Base-by-base conservation (phyloP, 2,329 filamentous ascomycete species). In the Colletotrichum sp. region DNA sequence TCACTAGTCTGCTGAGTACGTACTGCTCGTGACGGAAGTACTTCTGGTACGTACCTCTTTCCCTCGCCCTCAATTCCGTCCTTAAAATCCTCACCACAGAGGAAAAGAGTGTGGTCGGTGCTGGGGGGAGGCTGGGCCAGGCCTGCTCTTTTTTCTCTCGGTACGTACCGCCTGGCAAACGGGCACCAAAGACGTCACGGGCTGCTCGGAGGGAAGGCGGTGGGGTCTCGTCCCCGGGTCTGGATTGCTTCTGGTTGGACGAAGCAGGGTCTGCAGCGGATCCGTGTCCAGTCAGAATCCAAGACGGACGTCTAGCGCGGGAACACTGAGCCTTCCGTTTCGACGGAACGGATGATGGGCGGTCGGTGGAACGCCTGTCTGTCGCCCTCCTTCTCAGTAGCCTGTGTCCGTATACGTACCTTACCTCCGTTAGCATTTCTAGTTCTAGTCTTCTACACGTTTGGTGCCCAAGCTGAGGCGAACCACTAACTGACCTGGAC, bases 181-280 rank as follows among this genome's bases (percentile, higher is more conserved):
- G 64, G 30, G 59, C 15, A 34, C 59, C 11, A 22, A 72, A 69
- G 71, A 72, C 64, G 71, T 72, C 71, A 72, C 71, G 71, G 71
- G 71, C 71, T 34, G 32, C 36, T 69, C 15, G 34, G 64, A 59
- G 30, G 8, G 59, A 30, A 62, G 52, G 25, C 27, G 34, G 29
- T 27, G 30, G 66, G 27, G 52, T 19, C 44, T 44, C 25, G 36
- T 66, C 29, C n/a, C 59, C 70, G 44, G 66, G 36, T 25, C 71
- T 70, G 36, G 15, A 12, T 25, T 34, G 67, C 34, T 52, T 30
- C 69, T 75, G 72, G 69, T 67, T 72, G 69, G 69, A 72, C 39
- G 39, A 61, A 44, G 22, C 55, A 64, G 39, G 62, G 69, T 75
- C 69, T 67, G 62, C 27, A 72, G 69, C 69, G 52, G 44, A 39